Evolutionary conservation across 805 yeast genomes (phyloP).

Genomic region (Wickerhamomyces strasburgensis): DNA sequence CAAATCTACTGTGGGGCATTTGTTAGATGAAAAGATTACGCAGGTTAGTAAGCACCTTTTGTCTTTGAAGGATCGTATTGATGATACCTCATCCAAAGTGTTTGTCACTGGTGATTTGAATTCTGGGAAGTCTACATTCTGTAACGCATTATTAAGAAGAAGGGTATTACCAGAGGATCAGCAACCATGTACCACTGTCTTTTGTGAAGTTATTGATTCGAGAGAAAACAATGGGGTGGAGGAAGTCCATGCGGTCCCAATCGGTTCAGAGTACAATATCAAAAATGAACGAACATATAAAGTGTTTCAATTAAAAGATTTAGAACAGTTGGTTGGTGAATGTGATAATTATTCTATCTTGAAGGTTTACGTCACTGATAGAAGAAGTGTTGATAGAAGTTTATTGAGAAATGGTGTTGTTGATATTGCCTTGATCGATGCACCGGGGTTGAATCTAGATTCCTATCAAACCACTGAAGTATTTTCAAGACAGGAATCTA

Average conservation of each 20-base stretch:
- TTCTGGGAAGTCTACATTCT: slow-evolving; percentile 94
- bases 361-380: slow-evolving; percentile 78
- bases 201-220: slow-evolving; percentile 90
- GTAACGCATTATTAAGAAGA: slow-evolving; percentile 81
- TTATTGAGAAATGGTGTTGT: slow-evolving; percentile 84
- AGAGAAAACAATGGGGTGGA: slow-evolving; percentile 68
- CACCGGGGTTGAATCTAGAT: slow-evolving; percentile 94
- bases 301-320: slow-evolving; percentile 44
- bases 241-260: slow-evolving; percentile 88
- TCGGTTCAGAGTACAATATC: slow-evolving; percentile 36
- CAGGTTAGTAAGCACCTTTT: slow-evolving; percentile 63
- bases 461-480: slow-evolving; percentile 92
- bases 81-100: slow-evolving; percentile 88
- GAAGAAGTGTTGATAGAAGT: slow-evolving; percentile 60
- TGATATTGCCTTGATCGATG: slow-evolving; percentile 89
- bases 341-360: slow-evolving; percentile 68
- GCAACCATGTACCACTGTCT: slow-evolving; percentile 95
- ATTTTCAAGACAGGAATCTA: slow-evolving; percentile 94
- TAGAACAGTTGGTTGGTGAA: slow-evolving; percentile 68
- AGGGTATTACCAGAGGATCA: slow-evolving; percentile 90
- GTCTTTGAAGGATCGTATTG: slow-evolving; percentile 75
- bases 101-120: slow-evolving; percentile 95
- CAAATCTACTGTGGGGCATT: slow-evolving; percentile 59
- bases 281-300: slow-evolving; percentile 64
- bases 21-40: slow-evolving; percentile 63